Percentiles rank a stretch among this genome's conserved stretches.
Conservation (phyloP, 495 filamentous ascomycete species). For the Schizothecium vesticola region DNA sequence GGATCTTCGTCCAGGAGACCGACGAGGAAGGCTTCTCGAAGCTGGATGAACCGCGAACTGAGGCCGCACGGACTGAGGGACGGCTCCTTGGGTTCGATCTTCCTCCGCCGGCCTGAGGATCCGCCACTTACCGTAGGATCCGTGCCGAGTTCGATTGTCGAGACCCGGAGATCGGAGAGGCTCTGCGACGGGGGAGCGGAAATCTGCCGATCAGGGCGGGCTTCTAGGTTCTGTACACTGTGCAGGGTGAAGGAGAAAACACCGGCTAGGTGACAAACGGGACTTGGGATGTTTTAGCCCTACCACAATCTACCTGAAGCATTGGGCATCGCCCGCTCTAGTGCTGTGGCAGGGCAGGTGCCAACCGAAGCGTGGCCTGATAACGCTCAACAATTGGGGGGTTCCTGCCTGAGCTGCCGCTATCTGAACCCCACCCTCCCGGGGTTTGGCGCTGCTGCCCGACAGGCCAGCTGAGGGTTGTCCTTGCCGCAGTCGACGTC, state of each 20-base stretch:
- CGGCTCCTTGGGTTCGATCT: not conserved
- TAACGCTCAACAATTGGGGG: not conserved
- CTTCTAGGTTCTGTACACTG: not conserved
- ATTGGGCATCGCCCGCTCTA: too few relatives aligned
- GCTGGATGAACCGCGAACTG: not conserved
- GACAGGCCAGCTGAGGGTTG: not conserved
- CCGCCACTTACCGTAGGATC: not conserved
- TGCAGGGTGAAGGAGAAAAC: not conserved
- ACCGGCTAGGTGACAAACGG: not conserved
- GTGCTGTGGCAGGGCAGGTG: not conserved
- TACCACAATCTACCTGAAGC: not conserved
- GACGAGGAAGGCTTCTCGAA: not conserved
- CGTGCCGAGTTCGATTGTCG: not conserved
- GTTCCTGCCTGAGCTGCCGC: not conserved
- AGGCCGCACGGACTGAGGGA: not conserved
- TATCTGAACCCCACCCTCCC: not conserved
- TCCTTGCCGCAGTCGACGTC: not conserved
- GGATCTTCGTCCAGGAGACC: not conserved
- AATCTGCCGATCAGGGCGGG: conserved; percentile 4
- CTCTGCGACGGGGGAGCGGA: conserved; percentile 15
- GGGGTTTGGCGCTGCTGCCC: not conserved
- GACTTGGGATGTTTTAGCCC: not conserved
- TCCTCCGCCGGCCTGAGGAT: not conserved
- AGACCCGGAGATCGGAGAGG: conserved; percentile 4
- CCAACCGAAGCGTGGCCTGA: not conserved